Conservation (phyloP, 129 eudicot genomes). For the Escallonia herrerae region DNA sequence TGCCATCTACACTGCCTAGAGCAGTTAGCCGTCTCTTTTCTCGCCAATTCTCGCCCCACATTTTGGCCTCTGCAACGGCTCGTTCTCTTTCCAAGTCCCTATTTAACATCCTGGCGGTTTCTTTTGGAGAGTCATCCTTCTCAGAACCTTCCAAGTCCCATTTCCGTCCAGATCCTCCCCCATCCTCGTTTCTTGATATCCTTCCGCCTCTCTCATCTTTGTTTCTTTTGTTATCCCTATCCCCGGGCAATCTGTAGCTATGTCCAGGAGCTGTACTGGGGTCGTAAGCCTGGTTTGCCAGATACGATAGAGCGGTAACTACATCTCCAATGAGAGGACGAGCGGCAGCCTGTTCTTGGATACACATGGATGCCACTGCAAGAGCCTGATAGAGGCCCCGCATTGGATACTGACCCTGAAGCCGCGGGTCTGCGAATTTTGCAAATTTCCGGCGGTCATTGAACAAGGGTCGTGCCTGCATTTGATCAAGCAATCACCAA, state of each 20-base stretch:
- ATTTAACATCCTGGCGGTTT: constrained; percentile 52
- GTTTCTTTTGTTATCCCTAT: constrained; percentile 31
- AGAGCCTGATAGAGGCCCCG: constrained; percentile 87
- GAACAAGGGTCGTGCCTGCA: constrained; percentile 87
- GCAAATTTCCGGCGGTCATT: constrained; percentile 68
- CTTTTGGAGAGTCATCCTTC: constrained; percentile 82
- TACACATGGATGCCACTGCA: constrained; percentile 93
- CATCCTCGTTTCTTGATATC: constrained; percentile 55
- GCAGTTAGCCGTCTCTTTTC: constrained; percentile 66
- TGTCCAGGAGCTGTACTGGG: constrained; percentile 39
- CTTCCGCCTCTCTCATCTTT: constrained; percentile 42
- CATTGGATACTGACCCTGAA: constrained; percentile 75
- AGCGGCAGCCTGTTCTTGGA: constrained; percentile 89
- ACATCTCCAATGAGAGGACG: constrained; percentile 93
- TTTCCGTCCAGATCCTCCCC: constrained; percentile 72
- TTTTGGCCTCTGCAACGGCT: constrained; percentile 93
- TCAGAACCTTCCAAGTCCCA: constrained; percentile 76
- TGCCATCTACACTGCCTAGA: constrained; percentile 66
- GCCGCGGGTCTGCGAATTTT: constrained; percentile 66
- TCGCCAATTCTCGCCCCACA: constrained; percentile 88
- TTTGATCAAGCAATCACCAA: background rate
- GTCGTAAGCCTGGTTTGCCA: constrained; percentile 76
- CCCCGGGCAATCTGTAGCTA: constrained; percentile 20
- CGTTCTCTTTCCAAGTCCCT: constrained; percentile 79
- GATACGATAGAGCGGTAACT: constrained; percentile 86